A percentile compares a stretch with the other conserved stretches of the same genome.
Conservation (phyloP, 2,329 filamentous ascomycete species). For the Colletotrichum falcatum region DNA sequence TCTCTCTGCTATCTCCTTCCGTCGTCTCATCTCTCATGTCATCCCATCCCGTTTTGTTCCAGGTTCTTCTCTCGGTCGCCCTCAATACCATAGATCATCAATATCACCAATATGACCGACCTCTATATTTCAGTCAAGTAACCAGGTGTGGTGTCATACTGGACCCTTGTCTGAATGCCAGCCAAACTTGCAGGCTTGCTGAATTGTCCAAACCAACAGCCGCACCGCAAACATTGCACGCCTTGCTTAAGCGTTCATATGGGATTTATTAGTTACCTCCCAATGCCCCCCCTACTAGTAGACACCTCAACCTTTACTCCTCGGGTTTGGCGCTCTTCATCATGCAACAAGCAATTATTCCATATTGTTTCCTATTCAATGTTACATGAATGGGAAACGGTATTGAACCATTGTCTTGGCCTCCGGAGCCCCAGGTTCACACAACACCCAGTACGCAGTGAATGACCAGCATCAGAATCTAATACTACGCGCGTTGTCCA, state of each 20-base stretch:
- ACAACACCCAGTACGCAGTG: not conserved
- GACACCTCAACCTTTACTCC: not conserved
- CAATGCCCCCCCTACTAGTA: not conserved
- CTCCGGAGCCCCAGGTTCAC: not conserved
- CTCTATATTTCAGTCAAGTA: not conserved
- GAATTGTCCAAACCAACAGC: not conserved
- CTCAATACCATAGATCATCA: not conserved
- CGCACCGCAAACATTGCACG: not conserved
- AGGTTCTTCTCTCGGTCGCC: not conserved
- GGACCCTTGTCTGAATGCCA: not conserved
- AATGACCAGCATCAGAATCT: not conserved
- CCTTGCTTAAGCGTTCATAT: not conserved
- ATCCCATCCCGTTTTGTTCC: not conserved
- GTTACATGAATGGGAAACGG: constrained; percentile 31
- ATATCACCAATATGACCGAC: not conserved
- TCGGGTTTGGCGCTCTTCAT: not conserved
- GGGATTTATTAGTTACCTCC: not conserved
- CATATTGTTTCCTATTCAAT: constrained; percentile 28
- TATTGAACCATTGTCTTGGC: constrained; percentile 2
- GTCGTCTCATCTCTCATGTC: not conserved
- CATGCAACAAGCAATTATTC: not conserved
- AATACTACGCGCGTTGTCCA: not conserved
- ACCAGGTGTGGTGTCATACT: not conserved
- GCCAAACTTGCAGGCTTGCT: not conserved
- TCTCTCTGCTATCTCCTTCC: not conserved